Evolutionary conservation across 192 early-diverging fungal species (phyloP), one percentile per base, ranked within the genome.

Genomic region (Backusella psychrophila): DNA sequence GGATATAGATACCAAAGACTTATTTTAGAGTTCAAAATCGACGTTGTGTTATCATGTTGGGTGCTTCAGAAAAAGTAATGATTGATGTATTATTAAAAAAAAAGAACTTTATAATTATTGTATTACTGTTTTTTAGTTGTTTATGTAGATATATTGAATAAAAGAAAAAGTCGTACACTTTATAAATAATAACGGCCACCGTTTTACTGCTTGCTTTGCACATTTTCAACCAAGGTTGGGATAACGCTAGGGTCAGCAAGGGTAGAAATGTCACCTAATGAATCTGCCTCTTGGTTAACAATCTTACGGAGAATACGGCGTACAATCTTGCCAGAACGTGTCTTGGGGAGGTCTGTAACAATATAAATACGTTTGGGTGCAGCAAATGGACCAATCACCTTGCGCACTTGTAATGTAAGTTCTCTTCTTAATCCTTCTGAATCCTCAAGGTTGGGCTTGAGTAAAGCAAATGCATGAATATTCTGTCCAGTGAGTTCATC

Each of bases 301-400:
- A 53, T 39, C 38, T 39, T 39, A 12, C 38, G 38, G 11, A 39
- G 38, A 39, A 39, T 39, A 39, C 38, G 38, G 9, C 38, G 38
- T 12, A 39, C 38, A 39, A 39, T 39, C 11, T 39, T 39, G 38
- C 38, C 38, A 8, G 90, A 92, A 38, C 96, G 89, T 21, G 96
- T 98, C 87, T 98, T 97, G 76, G 96, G 96, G 69, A 97, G 87
- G 82, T 96, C 96, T 33, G 87, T 86, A 11, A 94, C 91, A 77
- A 98, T 81, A 71, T 96, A 89, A 36, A 98, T 90, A 59, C 88
- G 86, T 82, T 95, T 95, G 23, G 96, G 96, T 5, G 93, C 87
- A 68, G 96, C 96, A 77, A 98, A 96, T 7, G 96, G 93, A 3
- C 96, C 96, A 84, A 98, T 98, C 69, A 91, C 90, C 38, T 90